Conservation (phyloP, 2,329 filamentous ascomycete genomes). For the Xylariales sp. region DNA sequence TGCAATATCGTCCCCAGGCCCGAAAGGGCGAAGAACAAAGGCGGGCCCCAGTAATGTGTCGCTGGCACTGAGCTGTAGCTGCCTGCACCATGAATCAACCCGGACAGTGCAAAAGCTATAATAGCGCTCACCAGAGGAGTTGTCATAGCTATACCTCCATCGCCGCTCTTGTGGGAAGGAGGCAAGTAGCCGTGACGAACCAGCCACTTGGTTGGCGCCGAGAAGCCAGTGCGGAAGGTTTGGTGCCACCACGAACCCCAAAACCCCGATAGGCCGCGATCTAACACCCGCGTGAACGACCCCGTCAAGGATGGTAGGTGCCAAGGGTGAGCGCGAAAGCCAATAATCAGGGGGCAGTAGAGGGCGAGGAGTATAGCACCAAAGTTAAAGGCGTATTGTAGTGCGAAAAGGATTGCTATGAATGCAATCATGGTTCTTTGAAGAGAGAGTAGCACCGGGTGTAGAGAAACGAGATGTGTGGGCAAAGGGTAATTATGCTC, state of each 20-base stretch:
- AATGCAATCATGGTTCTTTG: conserved; percentile 70
- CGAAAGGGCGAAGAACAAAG: conserved; percentile 79
- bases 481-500: conserved; percentile 57
- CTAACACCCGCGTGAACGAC: conserved; percentile 64
- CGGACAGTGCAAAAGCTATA: conserved; percentile 74
- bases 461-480: conserved; percentile 56
- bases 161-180: conserved; percentile 65
- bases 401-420: conserved; percentile 66
- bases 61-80: conserved; percentile 72
- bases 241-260: conserved; percentile 96
- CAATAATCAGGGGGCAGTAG: conserved; percentile 63
- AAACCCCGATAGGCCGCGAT: conserved; percentile 79
- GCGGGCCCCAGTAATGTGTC: conserved; percentile 63
- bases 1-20: conserved; percentile 74
- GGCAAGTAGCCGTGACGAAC: conserved; percentile 52
- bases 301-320: conserved; percentile 68
- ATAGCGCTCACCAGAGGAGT: conserved; percentile 53
- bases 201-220: conserved; percentile 45
- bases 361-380: conserved; percentile 68
- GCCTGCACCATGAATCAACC: conserved; percentile 76
- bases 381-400: conserved; percentile 70
- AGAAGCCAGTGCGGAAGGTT: conserved; percentile 77
- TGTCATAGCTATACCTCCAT: conserved; percentile 53
- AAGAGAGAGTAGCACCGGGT: conserved; percentile 59
- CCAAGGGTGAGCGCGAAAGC: conserved; percentile 63